These are phyloP conservation scores for Plasmodium fragile DNA, from an alignment of 169 alveolate species.

Conservation along the genomic window DNA sequence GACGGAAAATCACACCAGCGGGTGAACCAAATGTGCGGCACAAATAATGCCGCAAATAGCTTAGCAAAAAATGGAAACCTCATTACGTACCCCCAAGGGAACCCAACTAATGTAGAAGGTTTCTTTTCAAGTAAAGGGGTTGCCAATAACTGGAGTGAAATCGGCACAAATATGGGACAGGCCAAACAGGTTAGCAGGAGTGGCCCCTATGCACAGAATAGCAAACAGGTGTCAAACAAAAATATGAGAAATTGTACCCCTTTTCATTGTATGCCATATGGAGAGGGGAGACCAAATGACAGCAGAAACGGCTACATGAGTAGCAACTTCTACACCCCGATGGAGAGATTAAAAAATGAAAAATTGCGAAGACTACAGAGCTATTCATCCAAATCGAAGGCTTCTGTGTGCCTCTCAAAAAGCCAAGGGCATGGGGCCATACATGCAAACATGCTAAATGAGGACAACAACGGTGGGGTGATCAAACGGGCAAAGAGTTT, in stretches of 20 bases:
- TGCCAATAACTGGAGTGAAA: neutral
- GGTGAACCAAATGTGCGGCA: neutral
- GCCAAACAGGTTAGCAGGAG: neutral
- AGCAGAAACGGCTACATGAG: constrained; percentile 14
- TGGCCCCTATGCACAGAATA: constrained; percentile 6
- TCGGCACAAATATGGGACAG: neutral
- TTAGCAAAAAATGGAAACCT: neutral
- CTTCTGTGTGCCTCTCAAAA: neutral
- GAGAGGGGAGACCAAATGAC: neutral
- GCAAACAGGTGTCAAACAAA: neutral
- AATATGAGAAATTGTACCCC: constrained; percentile 1
- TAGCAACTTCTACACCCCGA: neutral
- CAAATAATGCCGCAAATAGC: neutral
- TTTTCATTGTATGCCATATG: neutral
- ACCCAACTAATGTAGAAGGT: neutral
- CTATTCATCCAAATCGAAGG: neutral
- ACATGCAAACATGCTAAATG: neutral
- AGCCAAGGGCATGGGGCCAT: constrained; percentile 5
- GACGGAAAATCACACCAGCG: neutral
- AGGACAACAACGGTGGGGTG: neutral
- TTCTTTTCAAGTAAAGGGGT: neutral
- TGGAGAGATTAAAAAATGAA: constrained; percentile 20
- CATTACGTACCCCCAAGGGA: neutral
- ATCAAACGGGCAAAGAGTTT: constrained; percentile 17
- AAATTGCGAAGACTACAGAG: constrained; percentile 7